Evolutionary conservation across 1,284 basidiomycete species (phyloP).

Genomic region (Mycena sp.): DNA sequence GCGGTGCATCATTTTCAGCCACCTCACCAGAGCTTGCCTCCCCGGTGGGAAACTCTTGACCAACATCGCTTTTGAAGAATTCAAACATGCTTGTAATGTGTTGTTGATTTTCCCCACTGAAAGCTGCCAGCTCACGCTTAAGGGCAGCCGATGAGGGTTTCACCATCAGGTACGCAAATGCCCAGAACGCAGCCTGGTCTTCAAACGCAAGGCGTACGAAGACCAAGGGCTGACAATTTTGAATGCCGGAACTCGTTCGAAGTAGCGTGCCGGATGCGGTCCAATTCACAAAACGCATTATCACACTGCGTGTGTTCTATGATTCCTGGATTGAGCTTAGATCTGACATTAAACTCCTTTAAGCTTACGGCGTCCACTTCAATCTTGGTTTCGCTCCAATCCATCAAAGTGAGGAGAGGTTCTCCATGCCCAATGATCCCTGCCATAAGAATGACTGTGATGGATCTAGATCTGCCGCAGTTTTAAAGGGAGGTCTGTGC

Average conservation of each 20-base stretch:
- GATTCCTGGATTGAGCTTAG: not conserved
- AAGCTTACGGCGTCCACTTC: slow-evolving; percentile 2
- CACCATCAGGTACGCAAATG: not conserved
- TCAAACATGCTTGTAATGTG: not conserved
- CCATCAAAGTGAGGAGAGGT: not conserved
- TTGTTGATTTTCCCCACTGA: not conserved
- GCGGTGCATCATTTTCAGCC: not conserved
- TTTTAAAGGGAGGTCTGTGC: not conserved
- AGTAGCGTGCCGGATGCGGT: not conserved
- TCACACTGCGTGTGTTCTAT: not conserved
- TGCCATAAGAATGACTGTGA: not conserved
- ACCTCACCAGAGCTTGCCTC: not conserved
- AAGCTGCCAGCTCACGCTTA: not conserved
- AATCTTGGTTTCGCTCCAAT: not conserved
- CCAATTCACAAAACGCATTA: not conserved
- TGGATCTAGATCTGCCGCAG: not conserved
- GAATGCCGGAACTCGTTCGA: not conserved
- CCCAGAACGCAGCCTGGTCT: not conserved
- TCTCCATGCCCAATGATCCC: not conserved
- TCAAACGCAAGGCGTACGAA: not conserved
- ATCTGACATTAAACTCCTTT: not conserved
- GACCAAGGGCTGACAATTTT: not conserved
- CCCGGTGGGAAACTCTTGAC: not conserved
- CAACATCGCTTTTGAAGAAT: not conserved
- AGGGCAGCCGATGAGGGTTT: not conserved